A percentile compares a stretch with the other conserved stretches of the same genome.
phyloP scores from a whole-genome alignment of 352 stramenopile genomes.

The Pythium phragmitis region DNA sequence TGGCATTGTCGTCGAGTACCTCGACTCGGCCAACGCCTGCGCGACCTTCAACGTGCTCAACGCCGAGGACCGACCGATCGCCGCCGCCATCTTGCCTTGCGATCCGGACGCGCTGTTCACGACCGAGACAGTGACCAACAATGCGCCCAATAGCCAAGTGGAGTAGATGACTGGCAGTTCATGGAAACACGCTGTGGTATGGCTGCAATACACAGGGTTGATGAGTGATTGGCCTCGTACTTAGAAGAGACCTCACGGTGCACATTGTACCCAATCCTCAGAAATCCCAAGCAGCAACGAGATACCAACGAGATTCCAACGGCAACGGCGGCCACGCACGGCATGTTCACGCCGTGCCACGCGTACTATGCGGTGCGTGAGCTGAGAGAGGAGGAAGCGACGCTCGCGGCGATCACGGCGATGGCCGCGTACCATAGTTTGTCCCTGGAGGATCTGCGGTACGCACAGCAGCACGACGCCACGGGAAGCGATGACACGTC shows the following conservation, averaged over 20 bases:
- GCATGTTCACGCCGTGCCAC: not conserved
- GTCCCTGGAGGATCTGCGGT: slow-evolving; percentile 9
- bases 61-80: slow-evolving; percentile 83
- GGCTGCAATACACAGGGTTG: too few relatives aligned
- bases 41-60: slow-evolving; percentile 93
- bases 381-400: not conserved
- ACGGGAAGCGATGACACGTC: too few relatives aligned
- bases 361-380: not conserved
- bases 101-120: slow-evolving; percentile 40
- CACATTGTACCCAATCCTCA: not conserved
- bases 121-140: too few relatives aligned
- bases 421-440: not conserved
- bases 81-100: slow-evolving; percentile 71
- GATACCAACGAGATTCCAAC: not conserved
- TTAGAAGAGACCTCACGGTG: not conserved
- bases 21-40: slow-evolving; percentile 82
- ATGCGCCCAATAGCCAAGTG: too few relatives aligned
- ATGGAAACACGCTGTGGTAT: too few relatives aligned
- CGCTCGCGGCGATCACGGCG: slow-evolving; percentile 2
- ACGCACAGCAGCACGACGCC: not conserved
- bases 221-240: not conserved
- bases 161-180: too few relatives aligned
- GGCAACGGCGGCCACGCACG: not conserved
- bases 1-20: slow-evolving; percentile 84
- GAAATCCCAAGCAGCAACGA: too few relatives aligned